Evolutionary conservation across 805 yeast genomes (phyloP).

Genomic region (Metschnikowia koreensis): DNA sequence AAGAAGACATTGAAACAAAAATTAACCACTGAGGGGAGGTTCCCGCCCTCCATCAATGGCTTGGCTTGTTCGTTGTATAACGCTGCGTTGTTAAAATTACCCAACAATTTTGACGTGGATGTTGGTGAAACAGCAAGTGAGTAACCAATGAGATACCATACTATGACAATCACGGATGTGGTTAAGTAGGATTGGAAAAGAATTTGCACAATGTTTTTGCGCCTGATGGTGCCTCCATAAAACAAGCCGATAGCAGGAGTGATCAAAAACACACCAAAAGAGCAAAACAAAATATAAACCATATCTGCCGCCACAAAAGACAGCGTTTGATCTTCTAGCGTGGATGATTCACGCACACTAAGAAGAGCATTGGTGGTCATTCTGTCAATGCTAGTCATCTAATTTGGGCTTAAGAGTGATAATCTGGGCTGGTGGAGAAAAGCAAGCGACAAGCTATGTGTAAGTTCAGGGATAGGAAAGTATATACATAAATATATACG

Average conservation of each 20-base stretch:
- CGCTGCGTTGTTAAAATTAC: constrained; percentile 41
- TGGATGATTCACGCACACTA: constrained; percentile 3
- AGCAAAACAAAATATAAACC: constrained; percentile 47
- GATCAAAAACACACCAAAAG: constrained; percentile 48
- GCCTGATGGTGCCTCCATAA: constrained; percentile 42
- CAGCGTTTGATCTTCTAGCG: constrained; percentile 34
- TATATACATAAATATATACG: too few relatives aligned
- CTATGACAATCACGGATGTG: constrained; percentile 35
- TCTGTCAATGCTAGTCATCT: not conserved
- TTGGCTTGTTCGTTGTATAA: constrained; percentile 37
- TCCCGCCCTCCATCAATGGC: constrained; percentile 44
- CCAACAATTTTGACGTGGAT: constrained; percentile 27
- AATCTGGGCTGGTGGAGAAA: too few relatives aligned
- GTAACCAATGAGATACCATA: constrained; percentile 48
- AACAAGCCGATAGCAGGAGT: constrained; percentile 48
- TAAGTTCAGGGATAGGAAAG: not conserved
- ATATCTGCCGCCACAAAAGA: constrained; percentile 44
- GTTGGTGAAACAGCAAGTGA: constrained; percentile 42
- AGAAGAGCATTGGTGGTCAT: constrained; percentile 4
- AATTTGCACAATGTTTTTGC: constrained; percentile 44
- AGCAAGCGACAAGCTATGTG: too few relatives aligned
- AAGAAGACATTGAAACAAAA: constrained; percentile 44
- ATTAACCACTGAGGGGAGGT: constrained; percentile 47
- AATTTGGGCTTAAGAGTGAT: too few relatives aligned
- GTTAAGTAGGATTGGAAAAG: constrained; percentile 45